Conservation (phyloP, 169 alveolate genomes). For the Theileria annulata region DNA sequence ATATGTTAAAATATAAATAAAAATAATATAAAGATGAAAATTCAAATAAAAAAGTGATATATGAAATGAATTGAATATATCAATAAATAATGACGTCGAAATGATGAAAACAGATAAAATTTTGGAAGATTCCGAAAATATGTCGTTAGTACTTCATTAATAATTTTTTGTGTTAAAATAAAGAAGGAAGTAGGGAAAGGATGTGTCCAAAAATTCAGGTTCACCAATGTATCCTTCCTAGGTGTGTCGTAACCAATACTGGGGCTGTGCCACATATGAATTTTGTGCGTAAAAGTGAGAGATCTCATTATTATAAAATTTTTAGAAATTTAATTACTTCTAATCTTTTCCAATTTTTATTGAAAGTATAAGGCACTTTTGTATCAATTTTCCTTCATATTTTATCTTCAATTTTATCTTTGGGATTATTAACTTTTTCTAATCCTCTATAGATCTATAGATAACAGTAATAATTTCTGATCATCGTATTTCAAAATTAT, state of each 20-base stretch:
- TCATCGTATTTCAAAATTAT: neutral
- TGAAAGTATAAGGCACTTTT: neutral
- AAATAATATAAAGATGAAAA: neutral
- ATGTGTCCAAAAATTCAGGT: neutral
- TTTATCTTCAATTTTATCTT: neutral
- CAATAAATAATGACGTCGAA: neutral
- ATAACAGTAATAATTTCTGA: neutral
- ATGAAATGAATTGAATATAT: neutral
- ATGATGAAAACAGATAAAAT: neutral
- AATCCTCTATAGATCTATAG: neutral
- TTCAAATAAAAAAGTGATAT: neutral
- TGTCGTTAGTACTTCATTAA: neutral
- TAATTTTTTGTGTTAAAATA: no score
- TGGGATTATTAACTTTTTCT: neutral
- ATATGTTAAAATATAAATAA: no score
- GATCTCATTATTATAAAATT: neutral
- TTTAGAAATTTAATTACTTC: neutral
- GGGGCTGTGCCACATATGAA: conserved; percentile 11
- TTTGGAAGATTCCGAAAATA: neutral
- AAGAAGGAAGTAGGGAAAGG: neutral
- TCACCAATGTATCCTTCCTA: neutral
- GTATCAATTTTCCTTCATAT: neutral
- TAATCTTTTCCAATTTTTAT: neutral
- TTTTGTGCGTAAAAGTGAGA: conserved; percentile 14
- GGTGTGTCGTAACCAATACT: conserved; percentile 7